Percentiles rank a stretch among this genome's conserved stretches.
These are phyloP conservation scores for Leccinum subrobustum DNA, from an alignment of 1,284 basidiomycete genomes.

Conservation along the genomic window DNA sequence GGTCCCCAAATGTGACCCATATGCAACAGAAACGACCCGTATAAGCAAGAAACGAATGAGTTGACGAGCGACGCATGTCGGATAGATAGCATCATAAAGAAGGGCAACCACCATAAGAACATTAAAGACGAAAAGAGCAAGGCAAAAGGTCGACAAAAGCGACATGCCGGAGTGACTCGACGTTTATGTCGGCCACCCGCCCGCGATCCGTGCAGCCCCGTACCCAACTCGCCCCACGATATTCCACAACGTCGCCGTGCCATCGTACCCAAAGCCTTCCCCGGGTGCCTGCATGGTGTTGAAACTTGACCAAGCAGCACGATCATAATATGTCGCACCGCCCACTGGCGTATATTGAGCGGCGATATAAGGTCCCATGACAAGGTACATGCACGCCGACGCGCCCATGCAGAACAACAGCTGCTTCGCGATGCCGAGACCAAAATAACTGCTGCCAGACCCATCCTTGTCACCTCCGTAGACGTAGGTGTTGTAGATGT, in stretches of 20 bases:
- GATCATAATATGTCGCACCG: conserved; percentile 73
- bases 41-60: conserved; percentile 9
- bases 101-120: conserved; percentile 13
- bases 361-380: conserved; percentile 56
- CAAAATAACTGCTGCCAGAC: conserved; percentile 24
- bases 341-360: conserved; percentile 54
- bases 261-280: conserved; percentile 57
- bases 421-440: conserved; percentile 38
- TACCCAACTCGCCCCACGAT: conserved; percentile 62
- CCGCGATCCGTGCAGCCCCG: conserved; percentile 67
- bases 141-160: not conserved
- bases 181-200: conserved; percentile 60
- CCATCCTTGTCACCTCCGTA: conserved; percentile 45
- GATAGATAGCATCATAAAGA: conserved; percentile 19
- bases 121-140: conserved; percentile 9
- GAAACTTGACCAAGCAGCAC: conserved; percentile 75
- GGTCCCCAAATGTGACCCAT: conserved; percentile 9
- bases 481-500: conserved; percentile 81
- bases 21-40: not conserved
- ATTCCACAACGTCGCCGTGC: conserved; percentile 56
- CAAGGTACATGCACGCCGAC: conserved; percentile 54
- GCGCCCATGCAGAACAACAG: conserved; percentile 53
- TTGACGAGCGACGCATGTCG: not conserved
- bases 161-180: not conserved
- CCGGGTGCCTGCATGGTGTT: conserved; percentile 66